Percentiles rank a stretch among this genome's conserved stretches.
Evolutionary conservation across 768 basidiomycete genomes (phyloP).

Genomic region (Hypholoma fasciculare): DNA sequence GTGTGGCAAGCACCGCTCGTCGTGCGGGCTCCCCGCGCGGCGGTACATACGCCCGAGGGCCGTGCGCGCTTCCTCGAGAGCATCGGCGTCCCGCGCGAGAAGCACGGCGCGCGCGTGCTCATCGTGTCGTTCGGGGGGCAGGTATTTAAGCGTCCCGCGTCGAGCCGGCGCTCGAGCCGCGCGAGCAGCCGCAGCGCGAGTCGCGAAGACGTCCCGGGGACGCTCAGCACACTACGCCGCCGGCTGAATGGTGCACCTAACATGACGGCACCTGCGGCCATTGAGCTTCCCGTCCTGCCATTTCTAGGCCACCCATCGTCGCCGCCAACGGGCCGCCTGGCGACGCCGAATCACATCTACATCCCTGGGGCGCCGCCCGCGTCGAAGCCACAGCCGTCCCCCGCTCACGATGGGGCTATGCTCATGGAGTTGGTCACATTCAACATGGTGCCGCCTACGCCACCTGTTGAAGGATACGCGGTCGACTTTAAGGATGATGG

Average conservation of each 20-base stretch:
- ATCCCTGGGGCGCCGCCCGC: slow-evolving; percentile 61
- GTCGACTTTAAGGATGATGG: slow-evolving; percentile 8
- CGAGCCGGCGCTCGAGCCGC: slow-evolving; percentile 33
- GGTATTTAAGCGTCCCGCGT: slow-evolving; percentile 43
- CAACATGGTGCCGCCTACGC: slow-evolving; percentile 22
- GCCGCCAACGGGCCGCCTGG: slow-evolving; percentile 28
- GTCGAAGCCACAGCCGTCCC: slow-evolving; percentile 30
- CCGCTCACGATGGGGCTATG: slow-evolving; percentile 3
- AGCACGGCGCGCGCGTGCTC: slow-evolving; percentile 64
- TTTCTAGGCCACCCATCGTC: background rate
- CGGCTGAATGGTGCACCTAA: background rate
- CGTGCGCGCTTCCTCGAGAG: slow-evolving; percentile 53
- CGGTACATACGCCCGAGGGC: slow-evolving; percentile 52
- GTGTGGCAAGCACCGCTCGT: slow-evolving; percentile 64
- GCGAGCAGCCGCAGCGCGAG: slow-evolving; percentile 27
- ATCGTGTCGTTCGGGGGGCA: slow-evolving; percentile 85
- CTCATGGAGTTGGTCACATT: slow-evolving; percentile 1
- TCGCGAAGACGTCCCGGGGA: slow-evolving; percentile 15
- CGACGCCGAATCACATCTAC: slow-evolving; percentile 55
- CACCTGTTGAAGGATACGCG: background rate
- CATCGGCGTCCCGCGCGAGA: slow-evolving; percentile 56
- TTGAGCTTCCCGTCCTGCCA: background rate
- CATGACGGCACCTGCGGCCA: background rate
- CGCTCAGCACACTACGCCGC: background rate
- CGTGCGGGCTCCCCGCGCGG: slow-evolving; percentile 53